Conservation (phyloP, 352 stramenopile genomes). For the Globisporangium acanthophoron region DNA sequence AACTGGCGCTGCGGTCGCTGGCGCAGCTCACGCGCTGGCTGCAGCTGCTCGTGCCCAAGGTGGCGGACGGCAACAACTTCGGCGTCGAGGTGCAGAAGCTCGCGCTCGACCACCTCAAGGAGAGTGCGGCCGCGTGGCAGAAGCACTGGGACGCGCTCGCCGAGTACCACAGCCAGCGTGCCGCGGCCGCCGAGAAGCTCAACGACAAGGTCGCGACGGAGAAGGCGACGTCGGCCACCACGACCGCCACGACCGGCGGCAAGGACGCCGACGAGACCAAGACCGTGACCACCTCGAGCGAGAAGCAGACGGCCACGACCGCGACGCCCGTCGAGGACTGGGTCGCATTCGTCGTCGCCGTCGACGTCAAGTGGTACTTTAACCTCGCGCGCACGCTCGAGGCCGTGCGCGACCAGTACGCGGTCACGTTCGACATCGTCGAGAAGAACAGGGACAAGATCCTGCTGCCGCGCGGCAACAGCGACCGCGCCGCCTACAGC, state of each 20-base stretch:
- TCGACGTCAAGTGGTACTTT: slow-evolving; percentile 85
- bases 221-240: slow-evolving; percentile 48
- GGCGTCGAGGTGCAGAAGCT: slow-evolving; percentile 84
- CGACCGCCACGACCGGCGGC: slow-evolving; percentile 46
- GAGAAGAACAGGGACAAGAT: slow-evolving; percentile 84
- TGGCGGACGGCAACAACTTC: slow-evolving; percentile 86
- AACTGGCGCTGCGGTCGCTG: slow-evolving; percentile 35
- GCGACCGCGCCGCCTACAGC: slow-evolving; percentile 63
- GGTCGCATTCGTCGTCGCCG: slow-evolving; percentile 55
- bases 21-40: slow-evolving; percentile 69
- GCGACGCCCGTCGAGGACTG: slow-evolving; percentile 41
- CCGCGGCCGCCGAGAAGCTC: slow-evolving; percentile 65
- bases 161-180: slow-evolving; percentile 65
- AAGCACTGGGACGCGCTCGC: slow-evolving; percentile 70
- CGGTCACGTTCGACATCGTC: slow-evolving; percentile 59
- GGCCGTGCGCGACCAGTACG: slow-evolving; percentile 74
- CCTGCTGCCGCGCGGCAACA: slow-evolving; percentile 54
- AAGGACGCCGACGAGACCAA: slow-evolving; percentile 77
- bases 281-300: slow-evolving; percentile 45
- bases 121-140: slow-evolving; percentile 57
- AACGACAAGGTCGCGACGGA: slow-evolving; percentile 60
- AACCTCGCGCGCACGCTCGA: slow-evolving; percentile 67
- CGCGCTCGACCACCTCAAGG: slow-evolving; percentile 62
- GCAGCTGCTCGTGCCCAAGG: slow-evolving; percentile 63
- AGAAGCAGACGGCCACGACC: slow-evolving; percentile 42